These are phyloP conservation scores for Papilionanthe hybrid DNA, from an alignment of 116 monocot species.

Conservation along the genomic window DNA sequence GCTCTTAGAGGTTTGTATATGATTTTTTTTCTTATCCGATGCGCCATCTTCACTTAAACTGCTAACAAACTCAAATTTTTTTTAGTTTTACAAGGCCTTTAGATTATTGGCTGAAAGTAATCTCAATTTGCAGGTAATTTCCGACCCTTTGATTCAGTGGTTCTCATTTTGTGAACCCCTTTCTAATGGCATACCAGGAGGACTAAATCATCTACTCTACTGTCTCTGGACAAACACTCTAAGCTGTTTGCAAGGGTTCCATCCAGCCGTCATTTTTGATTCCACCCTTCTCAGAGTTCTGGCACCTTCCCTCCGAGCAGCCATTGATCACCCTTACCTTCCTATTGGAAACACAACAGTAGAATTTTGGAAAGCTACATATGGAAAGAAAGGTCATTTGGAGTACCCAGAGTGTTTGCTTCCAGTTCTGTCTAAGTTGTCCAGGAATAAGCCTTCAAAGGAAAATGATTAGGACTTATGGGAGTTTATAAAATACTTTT, in stretches of 20 bases:
- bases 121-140: conserved; percentile 30
- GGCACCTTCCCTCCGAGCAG: conserved; percentile 30
- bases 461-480: no score
- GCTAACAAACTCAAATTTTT: not conserved
- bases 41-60: not conserved
- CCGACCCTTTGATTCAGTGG: conserved; percentile 25
- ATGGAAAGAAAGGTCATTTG: conserved; percentile 13
- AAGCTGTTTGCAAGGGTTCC: conserved; percentile 25
- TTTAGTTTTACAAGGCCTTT: not conserved
- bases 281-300: conserved; percentile 25
- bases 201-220: conserved; percentile 20
- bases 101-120: not conserved
- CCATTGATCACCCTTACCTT: conserved; percentile 40
- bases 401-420: conserved; percentile 22
- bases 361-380: conserved; percentile 45
- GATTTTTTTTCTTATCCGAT: not conserved
- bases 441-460: not conserved
- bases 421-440: conserved; percentile 28
- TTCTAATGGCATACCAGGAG: conserved; percentile 3
- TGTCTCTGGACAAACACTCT: conserved; percentile 32
- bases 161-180: conserved; percentile 23
- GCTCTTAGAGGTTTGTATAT: conserved; percentile 35
- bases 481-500: no score
- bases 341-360: conserved; percentile 33
- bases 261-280: conserved; percentile 34